Conservation (phyloP, 306 rosid species). For the Mimosa pudica region DNA sequence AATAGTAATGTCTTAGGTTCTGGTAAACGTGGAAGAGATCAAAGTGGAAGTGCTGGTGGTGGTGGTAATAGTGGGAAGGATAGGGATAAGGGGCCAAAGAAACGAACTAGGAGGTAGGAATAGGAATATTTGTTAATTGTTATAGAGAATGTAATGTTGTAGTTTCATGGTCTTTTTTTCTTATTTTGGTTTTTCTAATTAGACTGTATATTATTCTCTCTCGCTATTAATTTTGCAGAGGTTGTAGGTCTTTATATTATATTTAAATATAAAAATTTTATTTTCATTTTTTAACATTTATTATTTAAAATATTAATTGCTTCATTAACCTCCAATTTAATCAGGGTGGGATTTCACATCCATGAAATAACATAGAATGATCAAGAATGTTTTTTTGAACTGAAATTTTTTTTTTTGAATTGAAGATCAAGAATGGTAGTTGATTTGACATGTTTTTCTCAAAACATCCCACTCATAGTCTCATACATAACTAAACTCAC, state of each 20-base stretch:
- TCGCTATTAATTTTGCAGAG: neutral
- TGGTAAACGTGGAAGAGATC: constrained; percentile 10
- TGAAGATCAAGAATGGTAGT: too few relatives aligned
- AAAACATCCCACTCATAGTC: too few relatives aligned
- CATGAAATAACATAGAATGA: too few relatives aligned
- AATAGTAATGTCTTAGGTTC: neutral
- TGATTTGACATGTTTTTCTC: too few relatives aligned
- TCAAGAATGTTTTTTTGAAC: too few relatives aligned
- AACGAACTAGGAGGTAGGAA: constrained; percentile 7
- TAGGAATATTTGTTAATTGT: neutral
- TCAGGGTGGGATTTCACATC: too few relatives aligned
- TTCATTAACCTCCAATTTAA: too few relatives aligned
- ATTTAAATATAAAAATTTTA: too few relatives aligned
- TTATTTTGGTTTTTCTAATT: neutral
- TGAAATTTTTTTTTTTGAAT: too few relatives aligned
- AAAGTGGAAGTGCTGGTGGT: neutral
- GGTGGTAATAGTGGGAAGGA: neutral
- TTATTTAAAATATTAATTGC: too few relatives aligned
- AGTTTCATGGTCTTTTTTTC: neutral
- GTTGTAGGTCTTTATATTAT: neutral
- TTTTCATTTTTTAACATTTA: too few relatives aligned
- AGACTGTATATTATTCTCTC: neutral
- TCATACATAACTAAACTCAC: too few relatives aligned
- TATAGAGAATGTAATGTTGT: neutral
- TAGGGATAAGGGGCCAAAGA: constrained; percentile 3